Evolutionary conservation across 83 land plant genomes (phyloP).

Genomic region (Thuja plicata): DNA sequence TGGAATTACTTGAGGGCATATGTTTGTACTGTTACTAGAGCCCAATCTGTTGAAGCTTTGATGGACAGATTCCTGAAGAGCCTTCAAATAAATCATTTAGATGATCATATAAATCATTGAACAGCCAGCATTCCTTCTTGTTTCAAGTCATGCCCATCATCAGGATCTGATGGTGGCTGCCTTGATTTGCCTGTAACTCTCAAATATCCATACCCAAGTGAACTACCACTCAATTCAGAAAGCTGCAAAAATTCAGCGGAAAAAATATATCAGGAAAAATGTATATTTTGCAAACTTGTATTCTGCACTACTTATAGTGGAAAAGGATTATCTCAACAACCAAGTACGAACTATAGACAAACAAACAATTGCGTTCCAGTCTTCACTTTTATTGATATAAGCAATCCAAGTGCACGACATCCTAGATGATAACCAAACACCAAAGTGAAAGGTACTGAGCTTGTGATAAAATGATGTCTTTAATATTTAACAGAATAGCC

Average conservation of each 20-base stretch:
- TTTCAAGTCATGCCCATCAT: conserved; percentile 36
- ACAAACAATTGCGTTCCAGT: not conserved
- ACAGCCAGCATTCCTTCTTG: conserved; percentile 60
- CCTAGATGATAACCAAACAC: not conserved
- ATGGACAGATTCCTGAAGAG: not conserved
- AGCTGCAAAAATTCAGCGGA: conserved; percentile 47
- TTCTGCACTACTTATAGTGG: too few species aligned
- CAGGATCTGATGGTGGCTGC: conserved; percentile 42
- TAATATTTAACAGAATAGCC: not conserved
- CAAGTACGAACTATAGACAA: too few species aligned
- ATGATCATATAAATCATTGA: conserved; percentile 4
- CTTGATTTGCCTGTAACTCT: conserved; percentile 59
- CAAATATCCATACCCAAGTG: conserved; percentile 91
- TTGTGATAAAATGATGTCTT: not conserved
- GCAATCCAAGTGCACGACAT: not conserved
- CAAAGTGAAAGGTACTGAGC: not conserved
- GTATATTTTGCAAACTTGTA: not conserved
- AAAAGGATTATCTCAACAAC: not conserved
- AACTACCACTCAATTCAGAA: conserved; percentile 81
- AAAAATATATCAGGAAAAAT: not conserved
- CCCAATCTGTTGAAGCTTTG: not conserved
- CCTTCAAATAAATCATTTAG: not conserved
- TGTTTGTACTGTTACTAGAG: not conserved
- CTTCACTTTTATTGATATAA: not conserved
- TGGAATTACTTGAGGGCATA: not conserved